phyloP scores from a whole-genome alignment of 2,329 filamentous ascomycete species.

The Zymoseptoria tritici region DNA sequence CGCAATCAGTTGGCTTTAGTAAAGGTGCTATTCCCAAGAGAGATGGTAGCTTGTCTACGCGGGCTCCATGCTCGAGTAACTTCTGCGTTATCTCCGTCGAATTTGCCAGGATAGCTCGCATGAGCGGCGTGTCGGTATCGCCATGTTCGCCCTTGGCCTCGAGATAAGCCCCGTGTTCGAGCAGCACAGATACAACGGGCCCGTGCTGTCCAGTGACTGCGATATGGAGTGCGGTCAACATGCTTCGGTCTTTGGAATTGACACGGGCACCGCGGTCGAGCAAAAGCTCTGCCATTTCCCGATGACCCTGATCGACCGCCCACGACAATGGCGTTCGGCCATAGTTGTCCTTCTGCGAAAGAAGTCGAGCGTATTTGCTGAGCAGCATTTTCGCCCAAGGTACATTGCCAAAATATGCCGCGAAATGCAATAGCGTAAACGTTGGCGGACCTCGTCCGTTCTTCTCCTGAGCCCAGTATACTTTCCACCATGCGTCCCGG shows the following conservation, averaged over 20 bases:
- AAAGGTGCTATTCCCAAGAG: neutral
- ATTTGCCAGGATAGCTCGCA: neutral
- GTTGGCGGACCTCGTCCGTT: neutral
- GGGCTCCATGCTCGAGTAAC: conserved; percentile 3
- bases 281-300: conserved; percentile 1
- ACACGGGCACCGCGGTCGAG: conserved; percentile 2
- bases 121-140: neutral
- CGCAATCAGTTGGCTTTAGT: neutral
- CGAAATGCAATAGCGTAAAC: neutral
- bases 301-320: conserved; percentile 3
- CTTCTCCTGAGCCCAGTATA: neutral
- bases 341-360: neutral
- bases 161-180: conserved; percentile 2
- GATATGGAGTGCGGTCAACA: neutral
- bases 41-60: neutral
- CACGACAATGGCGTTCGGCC: neutral
- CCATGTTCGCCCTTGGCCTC: conserved; percentile 1
- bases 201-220: neutral
- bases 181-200: conserved; percentile 1
- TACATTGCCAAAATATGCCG: neutral
- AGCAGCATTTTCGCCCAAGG: neutral
- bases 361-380: neutral
- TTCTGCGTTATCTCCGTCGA: conserved; percentile 2
- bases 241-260: neutral
- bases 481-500: neutral